Evolutionary conservation across 768 basidiomycete genomes (phyloP).

Genomic region (Boletus fagicola): DNA sequence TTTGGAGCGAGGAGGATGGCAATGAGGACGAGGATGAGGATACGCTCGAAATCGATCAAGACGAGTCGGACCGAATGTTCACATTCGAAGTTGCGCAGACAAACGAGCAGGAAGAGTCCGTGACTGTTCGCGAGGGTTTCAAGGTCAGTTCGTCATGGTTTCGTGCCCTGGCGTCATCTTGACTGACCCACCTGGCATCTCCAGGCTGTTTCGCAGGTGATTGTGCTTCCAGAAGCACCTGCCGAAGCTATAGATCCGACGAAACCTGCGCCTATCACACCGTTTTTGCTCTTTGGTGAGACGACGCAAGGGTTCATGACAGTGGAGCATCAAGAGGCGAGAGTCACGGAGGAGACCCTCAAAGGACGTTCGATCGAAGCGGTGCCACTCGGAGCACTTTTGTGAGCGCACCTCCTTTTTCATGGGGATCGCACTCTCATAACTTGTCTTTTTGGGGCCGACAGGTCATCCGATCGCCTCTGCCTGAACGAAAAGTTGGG

Average conservation of each 20-base stretch:
- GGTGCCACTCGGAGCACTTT: constrained; percentile 12
- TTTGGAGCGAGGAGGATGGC: constrained; percentile 41
- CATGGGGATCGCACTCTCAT: neutral
- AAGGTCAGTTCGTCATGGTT: constrained; percentile 31
- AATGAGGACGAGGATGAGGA: constrained; percentile 29
- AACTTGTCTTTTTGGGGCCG: neutral
- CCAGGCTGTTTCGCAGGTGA: constrained; percentile 12
- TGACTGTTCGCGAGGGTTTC: constrained; percentile 44
- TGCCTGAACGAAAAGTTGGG: constrained; percentile 23
- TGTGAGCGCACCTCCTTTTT: constrained; percentile 19
- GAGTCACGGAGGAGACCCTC: neutral
- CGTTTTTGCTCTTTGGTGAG: constrained; percentile 40
- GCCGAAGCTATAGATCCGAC: constrained; percentile 3
- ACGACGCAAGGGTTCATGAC: constrained; percentile 42
- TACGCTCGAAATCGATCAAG: constrained; percentile 35
- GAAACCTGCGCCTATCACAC: constrained; percentile 13
- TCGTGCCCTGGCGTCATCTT: neutral
- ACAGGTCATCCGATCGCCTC: constrained; percentile 26
- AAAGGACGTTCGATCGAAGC: neutral
- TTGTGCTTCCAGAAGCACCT: constrained; percentile 8
- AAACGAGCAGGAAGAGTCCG: constrained; percentile 53
- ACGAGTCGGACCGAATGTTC: constrained; percentile 47
- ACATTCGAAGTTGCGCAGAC: constrained; percentile 55
- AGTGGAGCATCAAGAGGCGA: constrained; percentile 21
- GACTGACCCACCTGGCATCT: neutral